These are phyloP conservation scores for Noccaea caerulescens DNA, from an alignment of 345 rosid genomes.

Conservation along the genomic window DNA sequence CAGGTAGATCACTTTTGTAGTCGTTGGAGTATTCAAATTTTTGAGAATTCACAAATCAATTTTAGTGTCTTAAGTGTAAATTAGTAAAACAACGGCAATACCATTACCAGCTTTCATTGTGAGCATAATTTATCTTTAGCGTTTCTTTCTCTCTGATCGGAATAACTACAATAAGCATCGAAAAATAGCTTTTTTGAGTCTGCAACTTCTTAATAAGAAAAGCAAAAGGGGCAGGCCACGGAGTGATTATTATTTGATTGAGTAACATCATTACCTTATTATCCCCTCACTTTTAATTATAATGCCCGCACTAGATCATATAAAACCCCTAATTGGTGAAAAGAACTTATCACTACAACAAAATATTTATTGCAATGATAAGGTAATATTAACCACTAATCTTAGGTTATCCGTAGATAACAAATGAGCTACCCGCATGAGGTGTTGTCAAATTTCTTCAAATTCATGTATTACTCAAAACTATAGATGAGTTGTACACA, in stretches of 20 bases:
- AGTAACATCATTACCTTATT: constrained; percentile 39
- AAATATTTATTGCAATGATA: constrained; percentile 3
- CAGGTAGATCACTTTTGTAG: neutral
- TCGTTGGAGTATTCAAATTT: neutral
- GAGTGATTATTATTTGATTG: constrained; percentile 38
- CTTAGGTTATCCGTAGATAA: constrained; percentile 1
- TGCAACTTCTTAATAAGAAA: constrained; percentile 10
- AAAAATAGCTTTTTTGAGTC: constrained; percentile 30
- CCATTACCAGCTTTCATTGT: neutral
- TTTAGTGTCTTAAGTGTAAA: too few species aligned
- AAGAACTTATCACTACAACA: too few species aligned
- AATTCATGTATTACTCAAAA: neutral
- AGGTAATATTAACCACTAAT: neutral
- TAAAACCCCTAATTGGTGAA: constrained; percentile 2
- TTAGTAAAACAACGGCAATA: too few species aligned
- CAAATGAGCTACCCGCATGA: neutral
- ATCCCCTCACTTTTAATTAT: constrained; percentile 11
- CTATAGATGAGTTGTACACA: neutral
- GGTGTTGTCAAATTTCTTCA: neutral
- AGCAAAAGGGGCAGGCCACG: constrained; percentile 13
- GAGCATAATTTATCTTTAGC: constrained; percentile 25
- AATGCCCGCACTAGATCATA: constrained; percentile 23
- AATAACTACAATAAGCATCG: constrained; percentile 37
- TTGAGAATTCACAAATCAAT: too few species aligned
- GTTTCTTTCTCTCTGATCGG: constrained; percentile 18